Evolutionary conservation across 352 stramenopile genomes (phyloP), one percentile per base, ranked within the genome.

Genomic region (Pythium folliculosum): DNA sequence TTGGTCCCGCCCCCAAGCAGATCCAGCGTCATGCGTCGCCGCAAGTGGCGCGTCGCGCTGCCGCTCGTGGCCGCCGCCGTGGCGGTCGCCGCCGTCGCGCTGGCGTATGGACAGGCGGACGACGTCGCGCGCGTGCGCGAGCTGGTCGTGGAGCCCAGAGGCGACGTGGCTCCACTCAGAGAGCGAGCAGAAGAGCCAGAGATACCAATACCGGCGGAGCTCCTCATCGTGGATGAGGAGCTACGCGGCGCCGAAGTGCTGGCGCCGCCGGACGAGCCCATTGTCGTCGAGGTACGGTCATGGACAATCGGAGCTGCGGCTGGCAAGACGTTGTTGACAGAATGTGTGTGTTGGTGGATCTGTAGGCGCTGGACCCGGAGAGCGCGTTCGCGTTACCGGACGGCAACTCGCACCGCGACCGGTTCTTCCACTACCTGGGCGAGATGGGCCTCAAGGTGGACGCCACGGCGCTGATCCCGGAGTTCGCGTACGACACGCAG

Each of bases 401-500:
- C 7, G 22, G 30, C 40, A 6, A 47, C 4, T 63, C 54, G n/a
- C 57, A 73, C n/a, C 60, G 60, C 27, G 67, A 74, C 3, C 12
- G 54, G 67, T 67, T 70, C 51, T 69, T 64, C 44, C 57, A 67
- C 23, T 70, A 67, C 45, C 43, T 65, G 25, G 43, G 49, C 21
- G 40, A 67, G 38, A 54, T 69, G 52, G 62, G 49, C 19, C 30
- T 65, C 40, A 62, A 45, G 25, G n/a, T 75, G 1, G 64, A 75
- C 40, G 49, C 45, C 23, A 70, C 70, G 37, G 62, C 76, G 38
- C 57, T 82, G 13, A 69, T 84, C 23, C 77, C 75, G 23, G 53
- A 75, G 55, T 88, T 90, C 40, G 68, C 59, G 14, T 73, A 80
- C 35, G 73, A 78, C 37, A 86, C 84, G 13, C 73, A 92, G 53